Base-by-base conservation (phyloP, 2,329 filamentous ascomycete genomes). In the Bipolaris oryzae region DNA sequence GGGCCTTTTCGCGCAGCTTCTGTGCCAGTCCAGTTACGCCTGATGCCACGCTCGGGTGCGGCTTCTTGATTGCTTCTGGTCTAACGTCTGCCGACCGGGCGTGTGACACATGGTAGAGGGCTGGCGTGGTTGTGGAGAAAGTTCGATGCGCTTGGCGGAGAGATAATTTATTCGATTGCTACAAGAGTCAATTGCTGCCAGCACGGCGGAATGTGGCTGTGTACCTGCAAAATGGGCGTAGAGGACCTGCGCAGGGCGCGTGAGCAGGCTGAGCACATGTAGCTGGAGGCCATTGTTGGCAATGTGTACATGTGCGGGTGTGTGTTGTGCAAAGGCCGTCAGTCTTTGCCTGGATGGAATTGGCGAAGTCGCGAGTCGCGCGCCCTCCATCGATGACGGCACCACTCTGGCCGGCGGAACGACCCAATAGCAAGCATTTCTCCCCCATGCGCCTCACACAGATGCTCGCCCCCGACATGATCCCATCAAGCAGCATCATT, bases 191-290 rank as follows among this genome's bases (percentile, higher is more conserved):
- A 61, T 53, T 11, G 21, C 41, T 39, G 38, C 23, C 35, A 21
- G 42, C 25, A 18, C 13, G 31, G 25, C 18, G 34, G 31, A 9
- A 11, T 1, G 45, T 35, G 44, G 46, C 46, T 50, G 18, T 47
- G 51, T 64, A 73, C 70, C 50, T 66, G 64, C n/a, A 68, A 39
- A 34, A 57, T 54, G 25, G 57, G 50, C 15, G 61, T 53, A 35
- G 55, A 63, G 44, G 62, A 39, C 35, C 48, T 66, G 6, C 58
- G 55, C 10, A 76, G 41, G 20, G 72, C 70, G 51, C 62, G 61
- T 2, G 68, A 69, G 63, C 75, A 77, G 57, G 72, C 65, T 58
- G 64, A 68, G 62, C 75, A 77, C 5, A 71, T 74, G 63, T 71
- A 76, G 53, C 59, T 69, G 46, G 72, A 70, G 37, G 74, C 72